phyloP scores from a whole-genome alignment of 2,329 filamentous ascomycete genomes.

The Orbilia ellipsospora region DNA sequence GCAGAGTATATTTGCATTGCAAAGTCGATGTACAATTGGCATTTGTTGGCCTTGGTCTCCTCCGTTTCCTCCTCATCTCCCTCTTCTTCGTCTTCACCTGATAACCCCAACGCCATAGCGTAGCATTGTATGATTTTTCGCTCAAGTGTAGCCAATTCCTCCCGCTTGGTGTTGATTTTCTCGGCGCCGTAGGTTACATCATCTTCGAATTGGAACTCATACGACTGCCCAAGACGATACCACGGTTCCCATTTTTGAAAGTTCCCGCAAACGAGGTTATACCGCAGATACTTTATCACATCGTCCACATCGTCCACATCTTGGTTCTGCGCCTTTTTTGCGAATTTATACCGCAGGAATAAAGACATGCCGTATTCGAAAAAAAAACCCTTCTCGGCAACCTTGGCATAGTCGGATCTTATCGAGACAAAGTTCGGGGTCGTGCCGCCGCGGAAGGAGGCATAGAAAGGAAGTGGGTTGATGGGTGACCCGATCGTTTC shows the following conservation, averaged over 20 bases:
- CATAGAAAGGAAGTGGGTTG: constrained; percentile 81
- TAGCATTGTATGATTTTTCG: constrained; percentile 64
- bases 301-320: constrained; percentile 62
- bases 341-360: constrained; percentile 49
- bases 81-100: constrained; percentile 68
- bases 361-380: constrained; percentile 57
- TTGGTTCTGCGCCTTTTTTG: constrained; percentile 56
- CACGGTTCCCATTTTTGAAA: constrained; percentile 64
- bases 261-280: constrained; percentile 60
- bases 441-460: constrained; percentile 81
- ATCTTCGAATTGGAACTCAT: constrained; percentile 63
- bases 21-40: constrained; percentile 76
- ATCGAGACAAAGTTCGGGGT: constrained; percentile 76
- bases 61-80: constrained; percentile 68
- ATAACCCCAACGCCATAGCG: constrained; percentile 74
- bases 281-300: constrained; percentile 61
- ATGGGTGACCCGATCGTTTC: constrained; percentile 85
- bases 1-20: constrained; percentile 76
- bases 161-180: constrained; percentile 62
- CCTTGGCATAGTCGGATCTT: constrained; percentile 62
- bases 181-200: constrained; percentile 63
- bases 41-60: constrained; percentile 69
- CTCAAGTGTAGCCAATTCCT: constrained; percentile 61
- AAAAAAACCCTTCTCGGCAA: constrained; percentile 58
- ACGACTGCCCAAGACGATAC: constrained; percentile 63